A percentile compares a stretch with the other conserved stretches of the same genome.
Evolutionary conservation across 768 basidiomycete species (phyloP).

Genomic region (Chalciporus piperatus): DNA sequence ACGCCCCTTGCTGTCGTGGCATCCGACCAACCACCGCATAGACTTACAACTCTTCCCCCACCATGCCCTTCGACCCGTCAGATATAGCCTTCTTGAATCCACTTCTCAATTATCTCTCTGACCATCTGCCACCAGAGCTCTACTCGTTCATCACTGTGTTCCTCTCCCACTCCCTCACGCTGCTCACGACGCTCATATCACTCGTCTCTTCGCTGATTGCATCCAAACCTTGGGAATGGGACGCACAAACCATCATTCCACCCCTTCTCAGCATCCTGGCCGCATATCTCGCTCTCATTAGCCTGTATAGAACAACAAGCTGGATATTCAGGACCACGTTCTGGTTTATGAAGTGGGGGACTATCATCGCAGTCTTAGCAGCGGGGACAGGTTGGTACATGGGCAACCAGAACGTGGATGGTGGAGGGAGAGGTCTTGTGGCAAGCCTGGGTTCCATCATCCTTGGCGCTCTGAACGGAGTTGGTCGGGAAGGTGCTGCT

Average conservation of each 20-base stretch:
- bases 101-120: constrained; percentile 51
- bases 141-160: constrained; percentile 50
- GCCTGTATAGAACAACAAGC: constrained; percentile 73
- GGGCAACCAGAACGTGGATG: constrained; percentile 37
- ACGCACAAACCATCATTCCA: constrained; percentile 64
- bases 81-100: constrained; percentile 48
- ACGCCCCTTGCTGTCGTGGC: constrained; percentile 22
- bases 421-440: constrained; percentile 32
- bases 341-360: constrained; percentile 78
- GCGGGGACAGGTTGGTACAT: constrained; percentile 56
- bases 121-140: constrained; percentile 52
- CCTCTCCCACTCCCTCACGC: constrained; percentile 50
- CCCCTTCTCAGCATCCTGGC: constrained; percentile 70
- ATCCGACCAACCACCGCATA: constrained; percentile 11
- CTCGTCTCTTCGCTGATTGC: constrained; percentile 48
- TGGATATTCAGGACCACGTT: constrained; percentile 67
- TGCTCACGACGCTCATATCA: constrained; percentile 47
- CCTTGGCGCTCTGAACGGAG: constrained; percentile 41
- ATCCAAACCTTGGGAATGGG: constrained; percentile 58
- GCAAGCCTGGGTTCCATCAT: constrained; percentile 41
- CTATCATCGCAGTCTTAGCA: constrained; percentile 52
- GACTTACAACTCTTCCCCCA: neutral
- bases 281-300: constrained; percentile 74
- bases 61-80: constrained; percentile 14
- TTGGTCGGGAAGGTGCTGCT: constrained; percentile 30